Evolutionary conservation across 345 rosid species (phyloP), one percentile per base, ranked within the genome.

Genomic region (Theobroma cacao): DNA sequence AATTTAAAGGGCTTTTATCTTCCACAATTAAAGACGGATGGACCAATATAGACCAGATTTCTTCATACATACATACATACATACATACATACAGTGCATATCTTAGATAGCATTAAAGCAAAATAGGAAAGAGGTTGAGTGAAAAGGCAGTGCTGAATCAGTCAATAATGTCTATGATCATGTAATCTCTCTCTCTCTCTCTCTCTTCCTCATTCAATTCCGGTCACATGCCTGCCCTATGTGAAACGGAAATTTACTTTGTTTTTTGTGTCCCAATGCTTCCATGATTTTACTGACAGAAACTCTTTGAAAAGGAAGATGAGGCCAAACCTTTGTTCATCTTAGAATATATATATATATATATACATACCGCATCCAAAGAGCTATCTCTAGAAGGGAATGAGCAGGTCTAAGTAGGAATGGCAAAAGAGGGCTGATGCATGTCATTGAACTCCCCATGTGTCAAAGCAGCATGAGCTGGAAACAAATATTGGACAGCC

Each of bases 121-220:
- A 30, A n/a, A 58, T 3, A 11, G 2, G 62, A 24, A 10, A 58
- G 5, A 58, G n/a, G n/a, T 43, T 43, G 5, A 43, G 34, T 43
- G 34, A 14, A 41, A n/a, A 43, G 53, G 53, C 72, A 52, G 69
- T 75, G 63, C 59, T 30, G 60, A 47, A 75, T 66, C 76, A 9
- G 10, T n/a, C 70, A 12, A 30, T 36, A 5, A 76, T 82, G 78
- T 77, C 75, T 58, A 59, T n/a, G n/a, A n/a, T 52, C 82, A 81
- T 53, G 82, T 66, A 80, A 47, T 67, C 28, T 78, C 47, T 77
- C 64, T 72, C 26, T 47, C 5, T n/a, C n/a, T n/a, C n/a, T n/a
- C 55, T 67, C 28, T 78, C 47, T 77, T 71, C 75, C 26, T 47
- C 5, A 70, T 55, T 50, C 79, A n/a, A 80, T 62, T 69, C 65